Evolutionary conservation across 1,284 basidiomycete genomes (phyloP).

Genomic region (Fistulinella cinereoalba): DNA sequence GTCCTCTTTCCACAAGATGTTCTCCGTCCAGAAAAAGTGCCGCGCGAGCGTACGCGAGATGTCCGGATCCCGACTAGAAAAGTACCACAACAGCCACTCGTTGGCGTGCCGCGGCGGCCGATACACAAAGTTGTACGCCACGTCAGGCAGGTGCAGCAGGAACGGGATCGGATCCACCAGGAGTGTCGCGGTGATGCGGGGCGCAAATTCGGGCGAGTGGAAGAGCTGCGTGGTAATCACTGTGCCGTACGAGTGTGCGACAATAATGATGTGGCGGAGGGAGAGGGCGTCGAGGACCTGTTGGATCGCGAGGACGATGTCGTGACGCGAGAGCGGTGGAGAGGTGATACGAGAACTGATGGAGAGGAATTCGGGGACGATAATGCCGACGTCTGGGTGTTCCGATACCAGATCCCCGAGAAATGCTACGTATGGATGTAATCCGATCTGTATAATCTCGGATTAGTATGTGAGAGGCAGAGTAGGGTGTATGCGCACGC

Average conservation of each 20-base stretch:
- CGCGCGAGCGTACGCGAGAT: constrained; percentile 54
- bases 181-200: constrained; percentile 42
- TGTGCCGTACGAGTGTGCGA: constrained; percentile 64
- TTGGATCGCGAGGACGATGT: constrained; percentile 26
- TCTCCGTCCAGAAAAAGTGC: constrained; percentile 65
- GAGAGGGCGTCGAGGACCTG: constrained; percentile 44
- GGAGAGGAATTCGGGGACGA: constrained; percentile 57
- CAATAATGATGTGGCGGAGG: constrained; percentile 45
- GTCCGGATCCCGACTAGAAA: constrained; percentile 60
- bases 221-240: constrained; percentile 50
- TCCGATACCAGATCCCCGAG: constrained; percentile 41
- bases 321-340: constrained; percentile 21
- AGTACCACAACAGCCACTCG: constrained; percentile 69
- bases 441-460: constrained; percentile 48
- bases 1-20: constrained; percentile 59
- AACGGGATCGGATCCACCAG: constrained; percentile 65
- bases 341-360: constrained; percentile 59
- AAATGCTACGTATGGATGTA: constrained; percentile 54
- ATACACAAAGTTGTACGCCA: constrained; percentile 67
- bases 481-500: constrained; percentile 38
- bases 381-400: constrained; percentile 50
- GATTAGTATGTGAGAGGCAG: not conserved
- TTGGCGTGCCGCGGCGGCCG: constrained; percentile 50
- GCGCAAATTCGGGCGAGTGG: constrained; percentile 30
- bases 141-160: constrained; percentile 55